phyloP scores from a whole-genome alignment of 805 yeast species.

The Tanozyma kutaoensis region DNA sequence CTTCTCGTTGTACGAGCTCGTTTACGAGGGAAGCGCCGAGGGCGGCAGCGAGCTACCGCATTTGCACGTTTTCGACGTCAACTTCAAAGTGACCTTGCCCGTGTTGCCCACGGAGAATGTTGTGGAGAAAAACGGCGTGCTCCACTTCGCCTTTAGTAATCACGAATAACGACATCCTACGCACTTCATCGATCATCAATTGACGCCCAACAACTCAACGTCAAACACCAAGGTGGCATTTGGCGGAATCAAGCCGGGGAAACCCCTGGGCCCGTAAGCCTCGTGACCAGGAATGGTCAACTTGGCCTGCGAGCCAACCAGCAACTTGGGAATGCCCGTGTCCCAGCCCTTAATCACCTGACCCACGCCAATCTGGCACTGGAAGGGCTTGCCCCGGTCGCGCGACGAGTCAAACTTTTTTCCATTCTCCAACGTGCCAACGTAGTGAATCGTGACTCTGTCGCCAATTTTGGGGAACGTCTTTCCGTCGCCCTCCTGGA shows the following conservation, averaged over 20 bases:
- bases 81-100: conserved; percentile 51
- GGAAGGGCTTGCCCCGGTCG: conserved; percentile 93
- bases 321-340: conserved; percentile 81
- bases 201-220: conserved; percentile 55
- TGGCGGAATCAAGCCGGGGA: conserved; percentile 95
- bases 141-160: conserved; percentile 3
- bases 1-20: conserved; percentile 20
- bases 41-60: conserved; percentile 34
- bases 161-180: not conserved
- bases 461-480: conserved; percentile 84
- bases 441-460: conserved; percentile 85
- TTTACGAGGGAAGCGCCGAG: conserved; percentile 2
- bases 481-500: conserved; percentile 66
- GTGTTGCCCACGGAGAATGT: conserved; percentile 12
- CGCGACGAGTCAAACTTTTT: conserved; percentile 92
- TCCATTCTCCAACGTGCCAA: conserved; percentile 91
- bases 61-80: conserved; percentile 53
- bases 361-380: conserved; percentile 88
- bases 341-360: conserved; percentile 98
- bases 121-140: conserved; percentile 5
- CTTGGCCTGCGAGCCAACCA: conserved; percentile 87
- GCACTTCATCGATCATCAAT: conserved; percentile 13
- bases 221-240: conserved; percentile 86
- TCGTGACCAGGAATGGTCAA: conserved; percentile 86
- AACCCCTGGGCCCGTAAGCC: conserved; percentile 91